Percentiles rank a stretch among this genome's conserved stretches.
phyloP scores from a whole-genome alignment of 495 filamentous ascomycete genomes.

The Neurospora sp. region DNA sequence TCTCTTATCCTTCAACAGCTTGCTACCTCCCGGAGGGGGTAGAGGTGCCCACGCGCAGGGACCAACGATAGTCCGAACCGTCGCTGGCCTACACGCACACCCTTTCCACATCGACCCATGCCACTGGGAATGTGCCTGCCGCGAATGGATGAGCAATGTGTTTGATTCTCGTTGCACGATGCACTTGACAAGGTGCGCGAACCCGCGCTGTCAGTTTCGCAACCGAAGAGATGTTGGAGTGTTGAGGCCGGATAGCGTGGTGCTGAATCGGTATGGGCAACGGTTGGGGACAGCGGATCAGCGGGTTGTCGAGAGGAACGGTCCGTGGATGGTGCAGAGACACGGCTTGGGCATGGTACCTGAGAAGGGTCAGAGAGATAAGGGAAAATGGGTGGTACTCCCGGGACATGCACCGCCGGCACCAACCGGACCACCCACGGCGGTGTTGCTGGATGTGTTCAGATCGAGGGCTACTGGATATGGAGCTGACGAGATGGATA shows the following conservation, averaged over 20 bases:
- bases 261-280: conserved; percentile 21
- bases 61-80: conserved; percentile 7
- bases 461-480: background rate
- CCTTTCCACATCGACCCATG: conserved; percentile 16
- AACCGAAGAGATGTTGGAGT: background rate
- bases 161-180: conserved; percentile 6
- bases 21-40: background rate
- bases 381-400: background rate
- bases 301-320: conserved; percentile 7
- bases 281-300: conserved; percentile 21
- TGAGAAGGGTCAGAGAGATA: conserved; percentile 7
- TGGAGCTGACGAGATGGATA: background rate
- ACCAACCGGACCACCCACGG: background rate
- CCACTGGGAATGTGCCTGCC: conserved; percentile 20
- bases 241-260: conserved; percentile 7
- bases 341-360: conserved; percentile 12
- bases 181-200: conserved; percentile 8
- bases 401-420: background rate
- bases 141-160: conserved; percentile 17
- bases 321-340: conserved; percentile 20
- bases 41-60: background rate
- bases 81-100: conserved; percentile 13
- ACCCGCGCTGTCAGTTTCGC: conserved; percentile 2
- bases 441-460: background rate
- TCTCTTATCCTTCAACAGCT: background rate